Base-by-base conservation (phyloP, 2,329 filamentous ascomycete species). In the Colletotrichum costaricense region DNA sequence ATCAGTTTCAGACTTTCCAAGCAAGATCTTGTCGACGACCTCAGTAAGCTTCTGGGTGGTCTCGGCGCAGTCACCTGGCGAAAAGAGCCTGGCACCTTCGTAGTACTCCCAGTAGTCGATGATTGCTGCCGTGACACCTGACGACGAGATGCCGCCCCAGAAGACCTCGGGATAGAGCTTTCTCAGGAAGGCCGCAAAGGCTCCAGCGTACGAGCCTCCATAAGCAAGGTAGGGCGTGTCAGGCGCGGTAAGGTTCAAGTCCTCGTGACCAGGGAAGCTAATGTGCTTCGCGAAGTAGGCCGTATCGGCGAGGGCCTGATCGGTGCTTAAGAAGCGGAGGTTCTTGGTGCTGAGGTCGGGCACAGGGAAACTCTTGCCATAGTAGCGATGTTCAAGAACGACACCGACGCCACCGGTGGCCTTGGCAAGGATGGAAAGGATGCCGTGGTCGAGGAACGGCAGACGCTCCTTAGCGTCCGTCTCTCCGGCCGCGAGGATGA, bases 351-450 rank as follows among this genome's bases (percentile, higher is more conserved):
- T 86, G 55, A 96, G 86, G 78, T 95, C 88, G 1, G 86, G 80
- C 0, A 90, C 89, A 0, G 94, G 94, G 67, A 92, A 91, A 79
- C 93, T 95, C 14, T 87, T 87, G 69, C 95, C 95, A 79, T 97
- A 97, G 86, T 97, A 97, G 35, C 95, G 90, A 79, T 97, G 95
- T 84, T 97, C 95, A 3, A 97, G 88, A 59, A 97, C 89, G 2
- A 97, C 93, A 3, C 92, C 94, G 30, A 97, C 78, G 1, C 95
- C 95, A 69, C 91, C 85, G 0, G 93, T 94, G 1, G 92, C 93
- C 76, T 92, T 85, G 4, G 92, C 89, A 22, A 97, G 86, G 75
- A 94, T 88, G 46, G 91, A 87, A 0, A 94, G 86, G 65, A 97
- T 93, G 65, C 95, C 95, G 80, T 97, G 94, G 76, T 95, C 90